phyloP scores from a whole-genome alignment of 305 asterid genomes.

The Petunia hybrid region DNA sequence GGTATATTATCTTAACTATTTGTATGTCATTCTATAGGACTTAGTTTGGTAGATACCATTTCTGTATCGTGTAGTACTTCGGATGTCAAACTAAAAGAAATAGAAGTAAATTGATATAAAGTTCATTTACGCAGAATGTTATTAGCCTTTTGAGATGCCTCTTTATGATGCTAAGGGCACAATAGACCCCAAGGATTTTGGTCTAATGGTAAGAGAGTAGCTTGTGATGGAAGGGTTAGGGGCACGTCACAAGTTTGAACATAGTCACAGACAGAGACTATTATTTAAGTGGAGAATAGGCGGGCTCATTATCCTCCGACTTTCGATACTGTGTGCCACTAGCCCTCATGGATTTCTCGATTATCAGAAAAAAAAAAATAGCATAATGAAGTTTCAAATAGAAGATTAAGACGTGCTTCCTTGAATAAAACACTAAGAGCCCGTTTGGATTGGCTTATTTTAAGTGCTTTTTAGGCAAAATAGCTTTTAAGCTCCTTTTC shows the following conservation, averaged over 20 bases:
- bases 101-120: not conserved
- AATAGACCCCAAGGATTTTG: not conserved
- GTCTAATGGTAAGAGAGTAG: too few species aligned
- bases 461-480: too few species aligned
- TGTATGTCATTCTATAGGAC: not conserved
- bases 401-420: not conserved
- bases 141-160: conserved; percentile 7
- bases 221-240: too few species aligned
- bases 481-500: too few species aligned
- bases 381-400: not conserved
- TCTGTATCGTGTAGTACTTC: conserved; percentile 16
- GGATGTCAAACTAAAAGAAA: not conserved
- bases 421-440: too few species aligned
- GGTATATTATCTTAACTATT: conserved; percentile 47
- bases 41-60: conserved; percentile 15
- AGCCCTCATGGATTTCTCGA: too few species aligned
- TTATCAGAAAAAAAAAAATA: not conserved
- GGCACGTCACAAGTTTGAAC: too few species aligned
- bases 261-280: too few species aligned
- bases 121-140: not conserved
- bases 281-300: too few species aligned
- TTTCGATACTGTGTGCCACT: too few species aligned
- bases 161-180: conserved; percentile 8
- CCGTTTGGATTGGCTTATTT: too few species aligned
- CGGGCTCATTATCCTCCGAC: too few species aligned